phyloP scores from a whole-genome alignment of 2,329 filamentous ascomycete genomes.

The Colletotrichum caudatum region DNA sequence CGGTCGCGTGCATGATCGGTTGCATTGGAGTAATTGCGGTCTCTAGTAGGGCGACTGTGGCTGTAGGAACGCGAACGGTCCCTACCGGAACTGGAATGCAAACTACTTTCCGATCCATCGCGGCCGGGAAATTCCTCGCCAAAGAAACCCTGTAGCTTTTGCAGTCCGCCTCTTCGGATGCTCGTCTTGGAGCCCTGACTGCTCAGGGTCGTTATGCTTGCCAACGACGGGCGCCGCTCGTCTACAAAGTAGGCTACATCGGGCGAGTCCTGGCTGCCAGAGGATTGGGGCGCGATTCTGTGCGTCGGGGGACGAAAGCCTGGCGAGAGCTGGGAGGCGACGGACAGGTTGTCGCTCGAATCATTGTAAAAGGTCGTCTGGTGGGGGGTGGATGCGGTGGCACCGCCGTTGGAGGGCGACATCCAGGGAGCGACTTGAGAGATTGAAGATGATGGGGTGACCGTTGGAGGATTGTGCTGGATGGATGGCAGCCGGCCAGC shows the following conservation, averaged over 20 bases:
- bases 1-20: constrained; percentile 73
- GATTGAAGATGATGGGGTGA: constrained; percentile 63
- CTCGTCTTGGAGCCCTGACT: constrained; percentile 85
- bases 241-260: constrained; percentile 74
- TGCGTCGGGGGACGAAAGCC: constrained; percentile 64
- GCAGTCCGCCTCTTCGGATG: constrained; percentile 76
- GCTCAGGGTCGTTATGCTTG: constrained; percentile 87
- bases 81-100: constrained; percentile 65
- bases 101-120: constrained; percentile 79
- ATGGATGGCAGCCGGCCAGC: constrained; percentile 69
- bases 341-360: constrained; percentile 76
- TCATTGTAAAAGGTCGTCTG: constrained; percentile 79
- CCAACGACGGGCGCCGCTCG: constrained; percentile 85
- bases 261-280: constrained; percentile 68
- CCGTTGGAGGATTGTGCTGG: constrained; percentile 69
- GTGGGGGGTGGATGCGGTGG: constrained; percentile 47
- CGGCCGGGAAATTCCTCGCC: constrained; percentile 85
- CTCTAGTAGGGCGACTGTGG: constrained; percentile 68
- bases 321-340: constrained; percentile 76
- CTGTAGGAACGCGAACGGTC: constrained; percentile 75
- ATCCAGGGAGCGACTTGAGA: constrained; percentile 72
- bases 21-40: constrained; percentile 84
- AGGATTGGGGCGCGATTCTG: constrained; percentile 53
- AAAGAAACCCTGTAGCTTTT: constrained; percentile 92
- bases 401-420: constrained; percentile 54